Conservation (phyloP, 1,284 basidiomycete species). For the Meira miltonrushii region DNA sequence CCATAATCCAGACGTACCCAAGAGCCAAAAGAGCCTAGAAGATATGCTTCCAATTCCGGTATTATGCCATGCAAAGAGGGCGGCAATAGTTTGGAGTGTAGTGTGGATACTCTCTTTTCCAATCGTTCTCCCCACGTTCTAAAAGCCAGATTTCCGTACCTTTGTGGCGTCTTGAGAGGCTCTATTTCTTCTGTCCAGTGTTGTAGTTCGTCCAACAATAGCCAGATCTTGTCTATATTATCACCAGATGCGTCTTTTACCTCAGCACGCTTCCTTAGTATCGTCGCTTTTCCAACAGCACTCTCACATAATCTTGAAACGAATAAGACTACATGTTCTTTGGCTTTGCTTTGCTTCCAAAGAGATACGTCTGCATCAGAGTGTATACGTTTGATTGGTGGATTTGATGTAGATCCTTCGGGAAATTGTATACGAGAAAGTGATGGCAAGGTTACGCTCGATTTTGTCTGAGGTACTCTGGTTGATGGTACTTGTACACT, state of each 20-base stretch:
- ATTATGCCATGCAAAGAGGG: slow-evolving; percentile 56
- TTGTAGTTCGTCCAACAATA: slow-evolving; percentile 67
- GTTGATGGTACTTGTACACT: too few species aligned
- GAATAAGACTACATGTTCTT: slow-evolving; percentile 36
- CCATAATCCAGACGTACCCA: slow-evolving; percentile 91
- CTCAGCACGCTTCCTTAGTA: slow-evolving; percentile 8
- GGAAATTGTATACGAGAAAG: slow-evolving; percentile 20
- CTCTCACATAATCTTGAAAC: slow-evolving; percentile 48
- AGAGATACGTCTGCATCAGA: slow-evolving; percentile 40
- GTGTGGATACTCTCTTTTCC: slow-evolving; percentile 56
- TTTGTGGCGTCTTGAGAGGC: slow-evolving; percentile 70
- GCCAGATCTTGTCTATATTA: slow-evolving; percentile 57
- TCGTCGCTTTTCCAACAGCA: slow-evolving; percentile 36
- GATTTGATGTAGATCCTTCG: background rate
- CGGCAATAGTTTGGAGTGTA: slow-evolving; percentile 54
- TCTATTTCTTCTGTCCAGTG: slow-evolving; percentile 78
- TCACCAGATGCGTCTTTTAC: background rate
- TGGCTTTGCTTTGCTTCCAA: slow-evolving; percentile 45
- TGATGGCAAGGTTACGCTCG: slow-evolving; percentile 13
- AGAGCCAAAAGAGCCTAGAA: slow-evolving; percentile 82
- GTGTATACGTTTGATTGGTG: background rate
- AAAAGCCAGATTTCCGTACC: slow-evolving; percentile 92
- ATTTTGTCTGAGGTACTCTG: too few species aligned
- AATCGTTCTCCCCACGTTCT: slow-evolving; percentile 76
- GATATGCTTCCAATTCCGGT: slow-evolving; percentile 67